A percentile compares a stretch with the other conserved stretches of the same genome.
Evolutionary conservation across 305 asterid genomes (phyloP).

Genomic region (Lippia alba): DNA sequence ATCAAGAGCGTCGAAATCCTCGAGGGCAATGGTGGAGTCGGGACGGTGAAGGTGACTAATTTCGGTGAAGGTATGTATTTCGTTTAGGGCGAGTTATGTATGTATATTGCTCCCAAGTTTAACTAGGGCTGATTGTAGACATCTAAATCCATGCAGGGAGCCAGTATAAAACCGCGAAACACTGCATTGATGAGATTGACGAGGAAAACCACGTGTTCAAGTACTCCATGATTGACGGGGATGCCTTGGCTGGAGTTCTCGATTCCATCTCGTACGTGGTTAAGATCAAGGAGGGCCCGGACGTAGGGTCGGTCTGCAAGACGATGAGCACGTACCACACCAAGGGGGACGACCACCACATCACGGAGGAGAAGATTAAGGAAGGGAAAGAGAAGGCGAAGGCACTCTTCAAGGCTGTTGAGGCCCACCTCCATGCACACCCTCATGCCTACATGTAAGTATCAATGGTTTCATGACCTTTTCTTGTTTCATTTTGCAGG

Average conservation of each 20-base stretch:
- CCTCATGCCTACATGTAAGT: constrained; percentile 37
- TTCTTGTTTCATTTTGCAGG: too few species aligned
- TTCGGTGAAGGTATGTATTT: constrained; percentile 49
- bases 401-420: constrained; percentile 44
- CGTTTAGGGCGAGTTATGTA: too few species aligned
- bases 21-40: constrained; percentile 68
- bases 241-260: constrained; percentile 33
- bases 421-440: constrained; percentile 48
- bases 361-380: constrained; percentile 49
- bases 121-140: too few species aligned
- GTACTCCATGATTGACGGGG: constrained; percentile 58
- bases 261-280: constrained; percentile 43
- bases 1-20: constrained; percentile 33
- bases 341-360: constrained; percentile 42
- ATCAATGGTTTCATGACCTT: neutral
- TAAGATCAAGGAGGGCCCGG: constrained; percentile 42
- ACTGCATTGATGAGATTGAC: constrained; percentile 49
- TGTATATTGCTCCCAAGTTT: too few species aligned
- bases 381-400: constrained; percentile 49
- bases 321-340: constrained; percentile 47
- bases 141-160: constrained; percentile 46
- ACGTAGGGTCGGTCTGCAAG: constrained; percentile 61
- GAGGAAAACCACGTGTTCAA: constrained; percentile 42
- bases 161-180: constrained; percentile 48
- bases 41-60: constrained; percentile 49